Evolutionary conservation across 1,284 basidiomycete species (phyloP).

Genomic region (Cryptococcus wingfieldii): DNA sequence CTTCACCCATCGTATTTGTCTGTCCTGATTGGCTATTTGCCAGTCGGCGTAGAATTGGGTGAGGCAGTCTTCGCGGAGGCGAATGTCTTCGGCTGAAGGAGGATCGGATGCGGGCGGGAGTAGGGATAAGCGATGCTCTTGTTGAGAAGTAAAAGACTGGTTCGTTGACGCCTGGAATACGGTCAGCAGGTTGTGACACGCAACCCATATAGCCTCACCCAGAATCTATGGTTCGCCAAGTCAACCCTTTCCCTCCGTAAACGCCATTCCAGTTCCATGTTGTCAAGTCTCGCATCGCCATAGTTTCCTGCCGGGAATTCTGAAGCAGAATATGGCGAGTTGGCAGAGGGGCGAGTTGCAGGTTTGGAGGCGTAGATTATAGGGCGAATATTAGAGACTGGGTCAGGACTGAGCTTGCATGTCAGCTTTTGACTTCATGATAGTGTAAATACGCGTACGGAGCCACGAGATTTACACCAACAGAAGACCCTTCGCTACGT

Average conservation of each 20-base stretch:
- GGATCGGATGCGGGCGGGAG: constrained; percentile 33
- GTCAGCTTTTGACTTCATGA: neutral
- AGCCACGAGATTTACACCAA: constrained; percentile 39
- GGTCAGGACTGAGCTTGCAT: constrained; percentile 35
- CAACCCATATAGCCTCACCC: constrained; percentile 25
- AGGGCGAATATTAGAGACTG: constrained; percentile 44
- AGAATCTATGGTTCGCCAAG: constrained; percentile 44
- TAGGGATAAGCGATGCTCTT: constrained; percentile 28
- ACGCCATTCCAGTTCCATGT: constrained; percentile 39
- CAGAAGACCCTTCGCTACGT: constrained; percentile 6
- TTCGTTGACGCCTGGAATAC: constrained; percentile 33
- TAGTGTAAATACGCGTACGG: constrained; percentile 30
- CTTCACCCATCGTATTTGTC: constrained; percentile 36
- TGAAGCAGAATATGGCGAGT: constrained; percentile 38
- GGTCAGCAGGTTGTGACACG: too few relatives aligned
- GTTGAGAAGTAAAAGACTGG: constrained; percentile 34
- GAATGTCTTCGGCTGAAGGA: constrained; percentile 30
- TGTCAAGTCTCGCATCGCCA: constrained; percentile 18
- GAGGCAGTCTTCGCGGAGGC: constrained; percentile 32
- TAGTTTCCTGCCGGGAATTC: constrained; percentile 29
- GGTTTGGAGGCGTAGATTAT: constrained; percentile 40
- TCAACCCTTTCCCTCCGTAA: constrained; percentile 42
- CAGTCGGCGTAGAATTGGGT: constrained; percentile 45
- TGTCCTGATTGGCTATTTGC: constrained; percentile 36
- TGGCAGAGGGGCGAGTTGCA: constrained; percentile 22